These are phyloP conservation scores for Cyberlindnera japonica DNA, from an alignment of 805 yeast genomes.

Conservation along the genomic window DNA sequence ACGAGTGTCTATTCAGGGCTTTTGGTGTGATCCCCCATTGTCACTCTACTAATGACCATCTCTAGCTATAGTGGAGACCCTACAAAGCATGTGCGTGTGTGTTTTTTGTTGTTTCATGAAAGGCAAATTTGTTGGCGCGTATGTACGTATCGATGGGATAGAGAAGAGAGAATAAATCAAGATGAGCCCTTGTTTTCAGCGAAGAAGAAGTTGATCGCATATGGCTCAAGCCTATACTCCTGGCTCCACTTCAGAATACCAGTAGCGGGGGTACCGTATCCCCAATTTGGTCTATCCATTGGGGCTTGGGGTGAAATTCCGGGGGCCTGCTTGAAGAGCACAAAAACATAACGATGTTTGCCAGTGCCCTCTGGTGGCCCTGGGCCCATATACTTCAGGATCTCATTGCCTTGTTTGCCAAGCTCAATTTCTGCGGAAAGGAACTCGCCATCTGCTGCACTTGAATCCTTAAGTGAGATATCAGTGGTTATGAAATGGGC, in stretches of 20 bases:
- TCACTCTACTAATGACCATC: no score
- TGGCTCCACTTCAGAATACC: slow-evolving; percentile 76
- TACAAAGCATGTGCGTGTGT: no score
- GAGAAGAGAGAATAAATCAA: no score
- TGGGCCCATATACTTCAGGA: slow-evolving; percentile 71
- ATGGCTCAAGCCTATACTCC: slow-evolving; percentile 57
- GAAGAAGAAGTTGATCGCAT: slow-evolving; percentile 77
- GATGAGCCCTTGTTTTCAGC: no score
- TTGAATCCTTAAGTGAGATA: slow-evolving; percentile 41
- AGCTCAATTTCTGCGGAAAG: slow-evolving; percentile 35
- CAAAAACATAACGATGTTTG: slow-evolving; percentile 79
- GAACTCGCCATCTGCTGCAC: slow-evolving; percentile 25
- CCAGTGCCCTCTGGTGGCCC: slow-evolving; percentile 90
- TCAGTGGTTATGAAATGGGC: slow-evolving; percentile 69
- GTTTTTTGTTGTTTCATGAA: no score
- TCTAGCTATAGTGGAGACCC: no score
- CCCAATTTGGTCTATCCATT: slow-evolving; percentile 72
- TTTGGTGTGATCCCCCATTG: no score
- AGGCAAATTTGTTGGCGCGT: no score
- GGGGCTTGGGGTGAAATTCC: slow-evolving; percentile 34
- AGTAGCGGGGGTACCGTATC: slow-evolving; percentile 73
- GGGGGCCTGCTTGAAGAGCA: slow-evolving; percentile 64
- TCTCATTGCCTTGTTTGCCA: slow-evolving; percentile 35
- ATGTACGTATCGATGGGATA: no score
- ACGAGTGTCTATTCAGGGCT: no score